Evolutionary conservation across 495 filamentous ascomycete species (phyloP).

Genomic region (Penicillium cataractarum): DNA sequence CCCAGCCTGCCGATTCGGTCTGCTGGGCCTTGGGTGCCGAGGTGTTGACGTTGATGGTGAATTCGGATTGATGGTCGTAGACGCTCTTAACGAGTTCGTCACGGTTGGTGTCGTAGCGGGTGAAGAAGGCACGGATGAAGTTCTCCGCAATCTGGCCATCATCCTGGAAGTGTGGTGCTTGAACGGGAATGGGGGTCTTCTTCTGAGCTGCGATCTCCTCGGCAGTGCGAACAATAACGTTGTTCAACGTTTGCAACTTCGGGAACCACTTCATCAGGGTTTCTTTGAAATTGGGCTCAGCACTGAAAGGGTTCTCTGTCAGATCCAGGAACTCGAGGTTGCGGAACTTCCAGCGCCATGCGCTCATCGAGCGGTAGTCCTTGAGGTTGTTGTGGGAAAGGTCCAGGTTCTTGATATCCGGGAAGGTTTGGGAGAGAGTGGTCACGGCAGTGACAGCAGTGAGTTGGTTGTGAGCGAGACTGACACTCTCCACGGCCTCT

Average conservation of each 20-base stretch:
- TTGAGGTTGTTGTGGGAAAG: constrained; percentile 78
- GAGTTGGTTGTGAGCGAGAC: constrained; percentile 76
- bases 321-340: constrained; percentile 78
- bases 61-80: constrained; percentile 78
- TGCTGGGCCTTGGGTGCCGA: constrained; percentile 57
- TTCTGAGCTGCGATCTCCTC: constrained; percentile 62
- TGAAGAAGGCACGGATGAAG: constrained; percentile 76
- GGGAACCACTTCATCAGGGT: constrained; percentile 85
- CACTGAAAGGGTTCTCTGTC: constrained; percentile 72
- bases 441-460: constrained; percentile 69
- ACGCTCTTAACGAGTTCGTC: constrained; percentile 60
- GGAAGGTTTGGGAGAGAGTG: constrained; percentile 72
- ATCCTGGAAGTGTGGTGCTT: constrained; percentile 73
- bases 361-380: constrained; percentile 56
- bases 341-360: constrained; percentile 78
- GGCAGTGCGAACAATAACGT: constrained; percentile 67
- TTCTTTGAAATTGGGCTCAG: constrained; percentile 61
- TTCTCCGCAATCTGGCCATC: constrained; percentile 71
- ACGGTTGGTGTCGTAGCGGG: constrained; percentile 75
- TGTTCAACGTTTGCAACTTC: constrained; percentile 71
- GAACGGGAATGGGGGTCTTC: constrained; percentile 67
- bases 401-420: constrained; percentile 81
- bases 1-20: constrained; percentile 59
- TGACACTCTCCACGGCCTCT: constrained; percentile 74
- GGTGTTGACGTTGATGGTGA: constrained; percentile 75